A percentile compares a stretch with the other conserved stretches of the same genome.
These are phyloP conservation scores for Fistulina hepatica DNA, from an alignment of 1,284 basidiomycete genomes.

Conservation along the genomic window DNA sequence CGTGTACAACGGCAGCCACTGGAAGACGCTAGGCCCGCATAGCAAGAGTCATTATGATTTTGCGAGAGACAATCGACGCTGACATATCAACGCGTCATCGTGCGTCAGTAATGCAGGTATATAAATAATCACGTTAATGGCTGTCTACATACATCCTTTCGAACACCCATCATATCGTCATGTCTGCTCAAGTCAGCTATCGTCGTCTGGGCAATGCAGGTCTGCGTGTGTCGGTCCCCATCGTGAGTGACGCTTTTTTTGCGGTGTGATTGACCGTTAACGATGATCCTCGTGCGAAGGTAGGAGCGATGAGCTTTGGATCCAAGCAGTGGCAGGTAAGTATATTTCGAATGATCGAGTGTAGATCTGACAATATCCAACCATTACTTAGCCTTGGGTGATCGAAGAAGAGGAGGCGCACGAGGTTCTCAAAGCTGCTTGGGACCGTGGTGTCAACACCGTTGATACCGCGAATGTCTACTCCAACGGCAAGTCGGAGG, in stretches of 20 bases:
- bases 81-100: too few relatives aligned
- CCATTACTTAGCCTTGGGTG: slow-evolving; percentile 26
- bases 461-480: slow-evolving; percentile 40
- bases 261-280: neutral
- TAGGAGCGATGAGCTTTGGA: slow-evolving; percentile 41
- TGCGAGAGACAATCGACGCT: too few relatives aligned
- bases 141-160: too few relatives aligned
- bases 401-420: slow-evolving; percentile 33
- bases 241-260: slow-evolving; percentile 7
- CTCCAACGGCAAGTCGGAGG: slow-evolving; percentile 28
- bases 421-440: slow-evolving; percentile 34
- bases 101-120: too few relatives aligned
- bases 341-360: neutral
- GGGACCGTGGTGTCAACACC: slow-evolving; percentile 32
- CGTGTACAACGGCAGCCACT: too few relatives aligned
- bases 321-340: slow-evolving; percentile 26
- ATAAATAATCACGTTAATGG: too few relatives aligned
- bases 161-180: too few relatives aligned
- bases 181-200: slow-evolving; percentile 6
- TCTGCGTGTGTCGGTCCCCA: slow-evolving; percentile 15
- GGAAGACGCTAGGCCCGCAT: too few relatives aligned
- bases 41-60: too few relatives aligned
- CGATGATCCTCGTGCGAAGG: slow-evolving; percentile 15
- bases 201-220: slow-evolving; percentile 13
- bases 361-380: neutral